These are phyloP conservation scores for Albizia julibrissin DNA, from an alignment of 306 rosid species.

Conservation along the genomic window DNA sequence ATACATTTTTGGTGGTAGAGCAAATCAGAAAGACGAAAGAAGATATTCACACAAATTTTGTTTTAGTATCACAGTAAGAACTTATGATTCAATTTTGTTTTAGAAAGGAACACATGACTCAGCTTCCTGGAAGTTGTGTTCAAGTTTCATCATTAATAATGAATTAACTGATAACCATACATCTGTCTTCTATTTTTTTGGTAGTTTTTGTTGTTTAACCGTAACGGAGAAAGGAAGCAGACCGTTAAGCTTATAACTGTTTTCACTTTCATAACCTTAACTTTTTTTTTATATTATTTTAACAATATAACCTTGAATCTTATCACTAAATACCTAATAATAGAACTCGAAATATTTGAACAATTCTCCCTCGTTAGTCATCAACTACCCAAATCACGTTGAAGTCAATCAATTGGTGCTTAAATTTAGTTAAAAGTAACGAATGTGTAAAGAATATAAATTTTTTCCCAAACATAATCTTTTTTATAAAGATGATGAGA, in stretches of 20 bases:
- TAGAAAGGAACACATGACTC: not conserved
- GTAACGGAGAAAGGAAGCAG: not conserved
- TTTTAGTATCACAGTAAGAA: not conserved
- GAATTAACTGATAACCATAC: not conserved
- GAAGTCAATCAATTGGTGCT: too few species aligned
- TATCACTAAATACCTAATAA: not conserved
- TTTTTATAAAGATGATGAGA: too few species aligned
- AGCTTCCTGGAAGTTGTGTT: not conserved
- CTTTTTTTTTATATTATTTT: too few species aligned
- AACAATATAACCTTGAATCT: too few species aligned
- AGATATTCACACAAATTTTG: not conserved
- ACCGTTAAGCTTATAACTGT: not conserved
- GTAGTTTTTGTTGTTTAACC: not conserved
- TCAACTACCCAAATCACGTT: too few species aligned
- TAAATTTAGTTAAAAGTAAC: too few species aligned
- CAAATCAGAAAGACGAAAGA: constrained; percentile 4
- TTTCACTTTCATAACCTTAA: not conserved
- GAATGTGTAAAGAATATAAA: too few species aligned
- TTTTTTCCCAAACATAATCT: too few species aligned
- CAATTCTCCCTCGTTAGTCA: too few species aligned
- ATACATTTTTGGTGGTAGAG: not conserved
- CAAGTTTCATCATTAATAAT: not conserved
- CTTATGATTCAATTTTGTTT: not conserved
- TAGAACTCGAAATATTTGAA: not conserved
- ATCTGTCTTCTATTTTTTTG: not conserved